Base-by-base conservation (phyloP, 2,329 filamentous ascomycete species). In the Diatrype stigma region DNA sequence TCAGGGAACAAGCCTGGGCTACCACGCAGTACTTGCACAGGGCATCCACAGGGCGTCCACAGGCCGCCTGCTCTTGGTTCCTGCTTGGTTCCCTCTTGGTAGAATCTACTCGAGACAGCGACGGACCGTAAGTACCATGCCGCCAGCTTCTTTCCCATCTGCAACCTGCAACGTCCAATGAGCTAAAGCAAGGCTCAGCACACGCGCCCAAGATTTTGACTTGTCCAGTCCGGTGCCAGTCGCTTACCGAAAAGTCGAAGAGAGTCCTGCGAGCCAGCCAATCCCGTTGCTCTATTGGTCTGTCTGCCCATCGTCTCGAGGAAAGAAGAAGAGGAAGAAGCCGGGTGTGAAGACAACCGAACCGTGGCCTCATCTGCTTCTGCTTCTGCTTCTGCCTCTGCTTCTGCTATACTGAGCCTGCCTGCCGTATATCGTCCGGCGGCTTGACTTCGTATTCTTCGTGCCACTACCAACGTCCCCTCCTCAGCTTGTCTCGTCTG, bases 261-360 rank as follows among this genome's bases (percentile, higher is more conserved):
- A 26, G 12, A 19, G 6, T 44, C 46, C 40, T 30, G 26, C 42
- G 46, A 45, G 50, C 50, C 46, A 32, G 46, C 50, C 46, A 49
- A 48, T 51, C 50, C 22, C 21, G 10, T 44, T 23, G 7, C 46
- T 26, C 38, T 11, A 12, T 44, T 23, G 7, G 40, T 26, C 38
- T 26, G 12, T 17, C 22, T 40, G n/a, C 22, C 40, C 22, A n/a
- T 44, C 38, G 5, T 30, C 26, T 30, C 26, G 26, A 30, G 26
- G 26, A 30, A 30, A 10, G 10, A 30, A 30, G 10, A 30, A 30
- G 26, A 30, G 10, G 26, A 30, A 30, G 26, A 30, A 30, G 26
- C 26, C 5, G 26, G 26, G 26, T 30, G 26, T 30, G 26, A 30
- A 30, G 26, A 30, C 6, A 30, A 30, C 26, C 26, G 26, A 30